Base-by-base conservation (phyloP, 805 yeast genomes). In the Kazachstania bromeliacearum region DNA sequence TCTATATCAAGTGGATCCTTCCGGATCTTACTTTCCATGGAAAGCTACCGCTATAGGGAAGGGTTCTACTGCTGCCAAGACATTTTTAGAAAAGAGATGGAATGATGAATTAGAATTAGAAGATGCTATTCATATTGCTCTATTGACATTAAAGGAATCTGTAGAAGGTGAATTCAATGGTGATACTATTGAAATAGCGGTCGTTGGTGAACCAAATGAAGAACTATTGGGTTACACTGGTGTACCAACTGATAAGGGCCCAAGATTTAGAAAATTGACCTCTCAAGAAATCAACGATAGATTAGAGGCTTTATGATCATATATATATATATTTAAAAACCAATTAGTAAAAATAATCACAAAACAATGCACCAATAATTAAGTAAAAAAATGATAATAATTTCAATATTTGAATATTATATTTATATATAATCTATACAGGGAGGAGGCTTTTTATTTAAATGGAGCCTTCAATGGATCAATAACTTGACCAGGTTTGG, bases 21-120 rank as follows among this genome's bases (percentile, higher is more conserved):
- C 95, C 3, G 99, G 99, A 7, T 78, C 96, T 28, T 92, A 81
- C 60, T 92, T 85, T 71, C 97, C 99, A 7, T 92, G 99, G 99
- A 92, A 89, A 63, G 98, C 98, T 26, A 89, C 98, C 3, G 97
- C 98, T 17, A 92, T 92, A 51, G 99, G 99, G 45, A 88, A 87
- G 57, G 94, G 96, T 18, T 79, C 96, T 3, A 77, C 77, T 30
- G 85, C 94, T n/a, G 98, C 97, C 24, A 92, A 94, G 68, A 89
- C 97, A 1, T 92, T 92, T 52, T 66, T 92, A 55, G 99, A 92
- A 61, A 92, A 92, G 66, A 79, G 99, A 64, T 92, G 97, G 96
- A 89, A 88, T 57, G 94, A 87, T 46, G 95, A 92, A 61, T 69
- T 92, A 57, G 98, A 92, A 65, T 70, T 92, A 44, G 99, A 92